Conservation (phyloP, 169 alveolate genomes). For the Plasmodium gonderi region DNA sequence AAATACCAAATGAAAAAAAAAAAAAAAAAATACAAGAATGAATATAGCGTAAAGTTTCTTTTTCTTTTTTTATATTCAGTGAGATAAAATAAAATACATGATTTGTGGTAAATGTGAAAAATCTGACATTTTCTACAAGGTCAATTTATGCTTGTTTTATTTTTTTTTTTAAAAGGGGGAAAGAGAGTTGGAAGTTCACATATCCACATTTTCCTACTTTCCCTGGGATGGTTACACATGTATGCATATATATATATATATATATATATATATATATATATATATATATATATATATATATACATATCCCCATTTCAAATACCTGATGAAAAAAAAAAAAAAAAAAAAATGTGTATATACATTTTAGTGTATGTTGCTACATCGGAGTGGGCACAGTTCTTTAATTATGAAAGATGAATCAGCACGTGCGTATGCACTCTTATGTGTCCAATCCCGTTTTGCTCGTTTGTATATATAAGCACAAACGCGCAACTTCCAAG, state of each 20-base stretch:
- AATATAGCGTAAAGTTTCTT: neutral
- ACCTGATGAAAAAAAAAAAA: too few relatives aligned
- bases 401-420: too few relatives aligned
- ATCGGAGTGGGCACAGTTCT: too few relatives aligned
- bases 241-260: neutral
- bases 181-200: neutral
- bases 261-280: neutral
- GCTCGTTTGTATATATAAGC: too few relatives aligned
- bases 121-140: neutral
- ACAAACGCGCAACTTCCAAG: too few relatives aligned
- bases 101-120: neutral
- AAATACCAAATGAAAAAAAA: neutral
- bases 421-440: too few relatives aligned
- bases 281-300: neutral
- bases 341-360: too few relatives aligned
- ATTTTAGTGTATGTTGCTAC: too few relatives aligned
- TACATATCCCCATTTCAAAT: too few relatives aligned
- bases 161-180: neutral
- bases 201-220: neutral
- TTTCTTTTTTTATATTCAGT: neutral
- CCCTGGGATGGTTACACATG: too few relatives aligned
- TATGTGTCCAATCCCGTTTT: too few relatives aligned
- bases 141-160: neutral
- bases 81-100: neutral
- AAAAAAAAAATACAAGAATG: too few relatives aligned